Percentiles rank a stretch among this genome's conserved stretches.
Evolutionary conservation across 176 grass and related monocot genomes (phyloP).

Genomic region (Phoenix roebelenii): DNA sequence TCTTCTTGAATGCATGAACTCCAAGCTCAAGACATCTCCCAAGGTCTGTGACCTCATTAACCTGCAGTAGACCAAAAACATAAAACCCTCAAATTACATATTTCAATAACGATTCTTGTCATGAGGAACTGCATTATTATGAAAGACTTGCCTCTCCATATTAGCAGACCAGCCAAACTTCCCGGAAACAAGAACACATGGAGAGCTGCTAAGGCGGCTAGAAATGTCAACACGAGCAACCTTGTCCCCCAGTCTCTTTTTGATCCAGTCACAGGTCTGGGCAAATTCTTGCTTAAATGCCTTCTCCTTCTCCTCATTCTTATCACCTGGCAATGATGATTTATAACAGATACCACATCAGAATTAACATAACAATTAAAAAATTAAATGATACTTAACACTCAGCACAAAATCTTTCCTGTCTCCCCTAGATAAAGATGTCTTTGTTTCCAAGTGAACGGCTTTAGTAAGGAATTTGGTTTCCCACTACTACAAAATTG

Average conservation of each 20-base stretch:
- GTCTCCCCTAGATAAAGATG: too few species aligned
- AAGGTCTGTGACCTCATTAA: conserved; percentile 89
- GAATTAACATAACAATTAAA: too few species aligned
- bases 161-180: conserved; percentile 99
- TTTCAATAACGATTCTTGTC: too few species aligned
- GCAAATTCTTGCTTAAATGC: conserved; percentile 86
- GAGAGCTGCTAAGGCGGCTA: conserved; percentile 74
- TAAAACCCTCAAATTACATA: too few species aligned
- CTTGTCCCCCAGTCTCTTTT: conserved; percentile 77
- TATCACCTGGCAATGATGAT: conserved; percentile 46
- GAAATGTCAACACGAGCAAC: conserved; percentile 87
- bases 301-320: conserved; percentile 77
- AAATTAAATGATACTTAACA: too few species aligned
- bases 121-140: too few species aligned
- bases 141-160: conserved; percentile 67
- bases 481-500: too few species aligned
- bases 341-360: too few species aligned
- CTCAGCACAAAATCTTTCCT: too few species aligned
- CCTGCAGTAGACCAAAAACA: conserved; percentile 29
- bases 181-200: conserved; percentile 89
- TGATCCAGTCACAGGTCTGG: conserved; percentile 93
- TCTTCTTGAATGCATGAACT: conserved; percentile 92
- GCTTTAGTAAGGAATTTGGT: too few species aligned
- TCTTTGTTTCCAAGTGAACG: too few species aligned
- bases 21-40: conserved; percentile 54